These are phyloP conservation scores for Coelastrella sp. DNA, from an alignment of 139 green algal species.

Conservation along the genomic window DNA sequence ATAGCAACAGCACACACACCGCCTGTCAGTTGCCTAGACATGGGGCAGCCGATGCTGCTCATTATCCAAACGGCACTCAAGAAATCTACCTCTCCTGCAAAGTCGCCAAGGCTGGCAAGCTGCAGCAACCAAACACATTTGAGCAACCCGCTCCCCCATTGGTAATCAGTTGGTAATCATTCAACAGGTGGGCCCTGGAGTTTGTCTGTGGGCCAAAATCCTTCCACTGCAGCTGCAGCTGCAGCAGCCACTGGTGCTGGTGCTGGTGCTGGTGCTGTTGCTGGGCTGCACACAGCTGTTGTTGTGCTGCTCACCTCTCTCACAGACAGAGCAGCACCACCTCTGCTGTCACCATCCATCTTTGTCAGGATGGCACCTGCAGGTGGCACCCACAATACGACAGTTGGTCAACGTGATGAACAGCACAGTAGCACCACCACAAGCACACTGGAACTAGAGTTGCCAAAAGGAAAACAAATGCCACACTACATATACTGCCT, in stretches of 20 bases:
- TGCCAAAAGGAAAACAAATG: not conserved
- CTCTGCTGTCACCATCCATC: conserved; percentile 96
- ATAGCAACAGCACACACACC: not conserved
- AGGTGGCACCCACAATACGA: not conserved
- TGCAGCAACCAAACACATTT: not conserved
- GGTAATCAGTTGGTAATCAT: too few relatives aligned
- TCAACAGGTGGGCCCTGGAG: too few relatives aligned
- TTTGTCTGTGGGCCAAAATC: too few relatives aligned
- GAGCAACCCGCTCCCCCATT: too few relatives aligned
- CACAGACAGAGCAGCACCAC: conserved; percentile 94
- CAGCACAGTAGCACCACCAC: conserved; percentile 9
- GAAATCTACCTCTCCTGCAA: not conserved
- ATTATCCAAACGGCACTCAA: not conserved
- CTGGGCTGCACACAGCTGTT: not conserved
- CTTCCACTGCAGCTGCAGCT: too few relatives aligned
- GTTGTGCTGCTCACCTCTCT: conserved; percentile 77
- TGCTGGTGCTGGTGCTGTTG: not conserved
- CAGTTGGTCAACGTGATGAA: too few relatives aligned
- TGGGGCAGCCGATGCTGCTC: not conserved
- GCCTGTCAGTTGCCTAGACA: not conserved
- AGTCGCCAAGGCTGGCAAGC: too few relatives aligned
- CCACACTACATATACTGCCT: too few relatives aligned
- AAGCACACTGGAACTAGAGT: not conserved
- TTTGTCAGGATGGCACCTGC: conserved; percentile 97
- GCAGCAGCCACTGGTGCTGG: too few relatives aligned